Percentiles rank a stretch among this genome's conserved stretches.
Conservation (phyloP, 768 basidiomycete species). For the Cystobasidium onofrii region DNA sequence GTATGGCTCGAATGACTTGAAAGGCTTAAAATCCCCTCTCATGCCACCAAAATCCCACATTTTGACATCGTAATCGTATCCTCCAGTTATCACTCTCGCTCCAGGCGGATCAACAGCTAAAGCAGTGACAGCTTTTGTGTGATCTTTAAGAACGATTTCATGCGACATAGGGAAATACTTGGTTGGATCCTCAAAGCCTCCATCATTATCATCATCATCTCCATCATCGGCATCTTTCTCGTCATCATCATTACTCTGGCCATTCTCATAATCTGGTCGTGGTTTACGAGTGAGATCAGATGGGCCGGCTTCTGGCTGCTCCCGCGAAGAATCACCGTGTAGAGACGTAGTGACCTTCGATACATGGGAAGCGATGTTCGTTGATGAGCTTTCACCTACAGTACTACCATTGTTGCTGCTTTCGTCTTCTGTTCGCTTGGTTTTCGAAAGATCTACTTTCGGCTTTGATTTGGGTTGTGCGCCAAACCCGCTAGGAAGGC, state of each 20-base stretch:
- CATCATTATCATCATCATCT: slow-evolving; percentile 34
- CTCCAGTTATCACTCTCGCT: slow-evolving; percentile 79
- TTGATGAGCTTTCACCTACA: background rate
- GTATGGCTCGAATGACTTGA: slow-evolving; percentile 92
- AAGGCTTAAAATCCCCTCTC: slow-evolving; percentile 73
- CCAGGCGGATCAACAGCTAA: slow-evolving; percentile 88
- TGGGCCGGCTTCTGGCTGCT: slow-evolving; percentile 8
- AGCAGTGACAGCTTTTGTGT: slow-evolving; percentile 89
- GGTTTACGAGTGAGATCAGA: background rate
- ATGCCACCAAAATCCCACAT: slow-evolving; percentile 99
- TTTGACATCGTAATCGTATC: slow-evolving; percentile 96
- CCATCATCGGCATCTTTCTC: background rate
- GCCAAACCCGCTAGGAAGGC: slow-evolving; percentile 17
- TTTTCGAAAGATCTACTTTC: background rate
- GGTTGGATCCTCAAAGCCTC: slow-evolving; percentile 34
- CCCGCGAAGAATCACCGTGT: background rate
- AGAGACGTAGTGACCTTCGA: background rate
- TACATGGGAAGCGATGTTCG: background rate
- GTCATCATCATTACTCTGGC: background rate
- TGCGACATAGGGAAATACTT: slow-evolving; percentile 62
- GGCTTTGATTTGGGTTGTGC: slow-evolving; percentile 20
- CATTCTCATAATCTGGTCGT: background rate
- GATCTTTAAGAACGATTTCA: slow-evolving; percentile 85
- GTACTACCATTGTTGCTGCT: background rate
- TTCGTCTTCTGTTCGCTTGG: background rate